Percentiles rank a stretch among this genome's conserved stretches.
phyloP scores from a whole-genome alignment of 148 eudicot species.

The Hydrangea macrophylla region DNA sequence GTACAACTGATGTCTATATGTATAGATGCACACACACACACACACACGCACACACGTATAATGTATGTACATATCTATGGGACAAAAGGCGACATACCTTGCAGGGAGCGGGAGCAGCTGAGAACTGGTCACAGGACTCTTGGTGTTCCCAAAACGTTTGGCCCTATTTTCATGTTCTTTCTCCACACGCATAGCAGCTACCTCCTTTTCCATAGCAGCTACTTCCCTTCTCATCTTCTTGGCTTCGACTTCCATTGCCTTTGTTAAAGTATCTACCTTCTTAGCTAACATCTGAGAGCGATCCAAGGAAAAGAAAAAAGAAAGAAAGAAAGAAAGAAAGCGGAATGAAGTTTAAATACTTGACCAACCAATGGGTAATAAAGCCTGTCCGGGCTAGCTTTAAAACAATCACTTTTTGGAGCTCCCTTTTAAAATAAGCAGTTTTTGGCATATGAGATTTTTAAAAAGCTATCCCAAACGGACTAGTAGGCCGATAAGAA shows the following conservation, averaged over 20 bases:
- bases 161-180: slow-evolving; percentile 82
- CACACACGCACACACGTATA: too few relatives aligned
- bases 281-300: slow-evolving; percentile 91
- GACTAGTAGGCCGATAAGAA: neutral
- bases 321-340: too few relatives aligned
- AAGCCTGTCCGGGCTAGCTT: too few relatives aligned
- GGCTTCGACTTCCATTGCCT: slow-evolving; percentile 97
- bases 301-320: too few relatives aligned
- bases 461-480: too few relatives aligned
- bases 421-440: too few relatives aligned
- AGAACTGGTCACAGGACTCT: slow-evolving; percentile 59
- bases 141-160: slow-evolving; percentile 61
- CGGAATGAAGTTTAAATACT: slow-evolving; percentile 2
- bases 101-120: slow-evolving; percentile 74
- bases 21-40: too few relatives aligned
- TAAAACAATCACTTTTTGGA: too few relatives aligned
- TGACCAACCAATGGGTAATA: too few relatives aligned
- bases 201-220: slow-evolving; percentile 97
- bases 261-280: slow-evolving; percentile 90
- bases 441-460: too few relatives aligned
- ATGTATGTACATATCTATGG: neutral
- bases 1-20: too few relatives aligned
- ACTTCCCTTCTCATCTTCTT: slow-evolving; percentile 98
- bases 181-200: slow-evolving; percentile 83
- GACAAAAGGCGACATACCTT: slow-evolving; percentile 49